These are phyloP conservation scores for Bipolaris victoriae DNA, from an alignment of 2,329 filamentous ascomycete genomes.

Conservation along the genomic window DNA sequence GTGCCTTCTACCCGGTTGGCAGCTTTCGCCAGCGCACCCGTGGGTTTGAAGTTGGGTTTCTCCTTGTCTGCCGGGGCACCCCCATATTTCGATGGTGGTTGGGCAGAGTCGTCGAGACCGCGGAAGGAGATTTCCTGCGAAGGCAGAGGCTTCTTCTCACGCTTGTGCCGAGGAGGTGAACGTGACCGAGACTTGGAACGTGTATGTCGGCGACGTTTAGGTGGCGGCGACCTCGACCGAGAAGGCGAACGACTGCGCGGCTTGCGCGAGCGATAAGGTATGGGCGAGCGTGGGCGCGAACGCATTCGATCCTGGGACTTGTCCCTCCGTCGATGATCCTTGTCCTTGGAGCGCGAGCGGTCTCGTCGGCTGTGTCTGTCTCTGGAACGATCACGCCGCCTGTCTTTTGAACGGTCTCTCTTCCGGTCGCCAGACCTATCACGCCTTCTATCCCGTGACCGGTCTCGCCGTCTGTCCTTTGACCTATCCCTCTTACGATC, in stretches of 20 bases:
- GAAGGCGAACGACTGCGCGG: conserved; percentile 36
- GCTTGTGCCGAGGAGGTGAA: conserved; percentile 51
- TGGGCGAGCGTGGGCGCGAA: conserved; percentile 37
- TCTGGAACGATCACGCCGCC: conserved; percentile 26
- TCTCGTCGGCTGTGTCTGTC: conserved; percentile 19
- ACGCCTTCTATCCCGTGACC: conserved; percentile 23
- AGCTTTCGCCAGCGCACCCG: conserved; percentile 83
- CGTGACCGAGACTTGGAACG: conserved; percentile 43
- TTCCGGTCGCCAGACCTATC: conserved; percentile 25
- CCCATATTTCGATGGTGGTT: conserved; percentile 40
- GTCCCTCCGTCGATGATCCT: conserved; percentile 25
- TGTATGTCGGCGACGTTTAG: conserved; percentile 46
- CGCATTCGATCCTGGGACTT: conserved; percentile 22
- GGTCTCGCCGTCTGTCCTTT: conserved; percentile 21
- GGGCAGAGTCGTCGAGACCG: conserved; percentile 39
- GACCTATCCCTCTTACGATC: conserved; percentile 21
- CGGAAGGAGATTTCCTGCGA: conserved; percentile 56
- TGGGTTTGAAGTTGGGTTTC: conserved; percentile 83
- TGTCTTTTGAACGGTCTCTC: conserved; percentile 23
- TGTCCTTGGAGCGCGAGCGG: conserved; percentile 26
- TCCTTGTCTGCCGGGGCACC: conserved; percentile 67
- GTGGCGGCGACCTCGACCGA: conserved; percentile 34
- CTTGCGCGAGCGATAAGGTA: conserved; percentile 31
- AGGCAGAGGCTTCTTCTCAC: conserved; percentile 53
- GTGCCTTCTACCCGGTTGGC: conserved; percentile 83